Evolutionary conservation across 768 basidiomycete genomes (phyloP), one percentile per base, ranked within the genome.

Genomic region (Crassisporium funariophilum): DNA sequence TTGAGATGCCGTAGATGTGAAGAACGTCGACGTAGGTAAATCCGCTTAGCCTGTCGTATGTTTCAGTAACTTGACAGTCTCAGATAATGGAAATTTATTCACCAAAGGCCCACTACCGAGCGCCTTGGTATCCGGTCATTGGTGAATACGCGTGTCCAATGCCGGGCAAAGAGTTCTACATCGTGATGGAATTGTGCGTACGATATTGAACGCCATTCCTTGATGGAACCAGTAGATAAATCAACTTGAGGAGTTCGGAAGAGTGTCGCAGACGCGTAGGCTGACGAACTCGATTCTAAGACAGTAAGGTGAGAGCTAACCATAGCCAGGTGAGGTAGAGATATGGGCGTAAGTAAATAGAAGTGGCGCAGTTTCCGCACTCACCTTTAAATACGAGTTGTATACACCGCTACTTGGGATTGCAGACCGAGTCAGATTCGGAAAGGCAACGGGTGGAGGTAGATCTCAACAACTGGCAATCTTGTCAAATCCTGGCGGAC

Each of bases 61-160:
- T 31, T 31, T 42, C 53, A 51, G 34, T 35, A 27, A 50, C 31
- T 41, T 52, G 15, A 46, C 24, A n/a, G 41, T 35, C n/a, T 11
- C 21, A 37, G 20, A 35, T 24, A 13, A 40, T 38, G 19, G 20
- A 40, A n/a, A 65, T 82, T n/a, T n/a, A n/a, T n/a, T 35, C 60
- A 88, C 88, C 88, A 90, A 46, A 88, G 64, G 15, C 87, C 87
- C 31, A 91, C 71, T 22, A 90, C 79, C 7, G 88, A 83, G 41
- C 77, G 66, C 35, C 64, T 68, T 21, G 71, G 66, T 40, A 89
- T 71, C 29, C 72, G 74, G 16, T 72, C 65, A 29, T 69, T 59
- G 27, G 59, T 58, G 34, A 91, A 70, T n/a, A 66, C 60, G 12
- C 63, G 66, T 27, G 76, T 72, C 82, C 87, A 91, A 61, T 86